These are phyloP conservation scores for Pichia insulana DNA, from an alignment of 805 yeast species.

Conservation along the genomic window DNA sequence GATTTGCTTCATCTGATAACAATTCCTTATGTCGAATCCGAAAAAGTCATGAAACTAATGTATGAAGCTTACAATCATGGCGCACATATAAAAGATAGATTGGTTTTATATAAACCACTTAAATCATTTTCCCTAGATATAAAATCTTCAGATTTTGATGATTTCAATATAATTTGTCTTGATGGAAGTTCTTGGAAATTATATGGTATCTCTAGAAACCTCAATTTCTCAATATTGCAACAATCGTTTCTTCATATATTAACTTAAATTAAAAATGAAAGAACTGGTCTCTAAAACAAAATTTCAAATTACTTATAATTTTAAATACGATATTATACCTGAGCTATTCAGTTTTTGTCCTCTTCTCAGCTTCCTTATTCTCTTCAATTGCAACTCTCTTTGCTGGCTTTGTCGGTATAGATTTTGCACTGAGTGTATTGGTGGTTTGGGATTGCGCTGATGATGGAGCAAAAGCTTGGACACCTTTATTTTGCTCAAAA, in stretches of 20 bases:
- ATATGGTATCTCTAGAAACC: not conserved
- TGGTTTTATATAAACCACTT: slow-evolving; percentile 36
- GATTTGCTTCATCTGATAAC: slow-evolving; percentile 37
- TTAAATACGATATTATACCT: not conserved
- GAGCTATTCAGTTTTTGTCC: slow-evolving; percentile 16
- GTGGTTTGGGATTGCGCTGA: too few species aligned
- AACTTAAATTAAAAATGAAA: not conserved
- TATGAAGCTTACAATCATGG: slow-evolving; percentile 49
- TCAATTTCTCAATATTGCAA: not conserved
- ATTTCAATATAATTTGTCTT: slow-evolving; percentile 48
- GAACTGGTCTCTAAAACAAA: too few species aligned
- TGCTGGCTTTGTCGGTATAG: slow-evolving; percentile 5
- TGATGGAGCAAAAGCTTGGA: not conserved
- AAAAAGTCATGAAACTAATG: slow-evolving; percentile 46
- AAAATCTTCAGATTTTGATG: slow-evolving; percentile 1
- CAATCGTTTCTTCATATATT: slow-evolving; percentile 4
- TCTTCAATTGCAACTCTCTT: slow-evolving; percentile 18
- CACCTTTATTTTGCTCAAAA: not conserved
- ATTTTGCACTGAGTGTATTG: not conserved
- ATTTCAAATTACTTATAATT: not conserved
- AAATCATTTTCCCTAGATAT: slow-evolving; percentile 1
- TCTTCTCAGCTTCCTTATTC: slow-evolving; percentile 14
- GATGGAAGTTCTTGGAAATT: slow-evolving; percentile 41
- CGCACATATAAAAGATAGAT: slow-evolving; percentile 38
- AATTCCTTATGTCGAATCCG: slow-evolving; percentile 29